Evolutionary conservation across 352 stramenopile species (phyloP).

Genomic region (Globisporangium carolinianum): DNA sequence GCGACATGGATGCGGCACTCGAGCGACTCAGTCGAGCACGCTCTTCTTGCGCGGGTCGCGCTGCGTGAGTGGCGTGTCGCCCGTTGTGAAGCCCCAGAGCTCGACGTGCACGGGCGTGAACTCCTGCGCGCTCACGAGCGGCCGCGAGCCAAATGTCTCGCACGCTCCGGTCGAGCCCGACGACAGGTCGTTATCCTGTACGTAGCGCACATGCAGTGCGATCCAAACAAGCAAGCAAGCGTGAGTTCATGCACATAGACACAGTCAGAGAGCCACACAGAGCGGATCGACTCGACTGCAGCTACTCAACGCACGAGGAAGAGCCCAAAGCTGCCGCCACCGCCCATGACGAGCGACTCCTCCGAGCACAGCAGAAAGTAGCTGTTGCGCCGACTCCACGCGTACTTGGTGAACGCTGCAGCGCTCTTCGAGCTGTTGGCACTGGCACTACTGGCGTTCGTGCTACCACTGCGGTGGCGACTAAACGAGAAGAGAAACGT

Average conservation of each 20-base stretch:
- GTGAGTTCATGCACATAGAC: neutral
- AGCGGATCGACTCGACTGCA: neutral
- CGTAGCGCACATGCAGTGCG: slow-evolving; percentile 1
- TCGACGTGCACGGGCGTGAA: slow-evolving; percentile 81
- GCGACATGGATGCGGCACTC: too few species aligned
- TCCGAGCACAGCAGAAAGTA: slow-evolving; percentile 90
- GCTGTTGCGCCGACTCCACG: slow-evolving; percentile 86
- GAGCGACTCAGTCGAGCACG: slow-evolving; percentile 42
- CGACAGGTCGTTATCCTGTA: slow-evolving; percentile 79
- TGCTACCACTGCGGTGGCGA: neutral
- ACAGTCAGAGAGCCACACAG: neutral
- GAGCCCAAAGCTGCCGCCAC: slow-evolving; percentile 84
- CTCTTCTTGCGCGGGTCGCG: slow-evolving; percentile 46
- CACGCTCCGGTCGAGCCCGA: slow-evolving; percentile 77
- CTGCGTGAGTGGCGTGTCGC: slow-evolving; percentile 34
- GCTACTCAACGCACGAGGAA: slow-evolving; percentile 56
- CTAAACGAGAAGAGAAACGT: slow-evolving; percentile 87
- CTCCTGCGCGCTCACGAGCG: slow-evolving; percentile 68
- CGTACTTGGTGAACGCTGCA: slow-evolving; percentile 61
- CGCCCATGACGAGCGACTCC: slow-evolving; percentile 87
- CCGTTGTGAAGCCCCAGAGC: slow-evolving; percentile 78
- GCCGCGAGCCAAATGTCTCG: slow-evolving; percentile 83
- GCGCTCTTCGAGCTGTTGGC: slow-evolving; percentile 9
- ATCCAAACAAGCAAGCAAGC: neutral
- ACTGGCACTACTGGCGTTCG: neutral